Evolutionary conservation across 148 eudicot species (phyloP), one percentile per base, ranked within the genome.

Genomic region (Arbutus unedo): DNA sequence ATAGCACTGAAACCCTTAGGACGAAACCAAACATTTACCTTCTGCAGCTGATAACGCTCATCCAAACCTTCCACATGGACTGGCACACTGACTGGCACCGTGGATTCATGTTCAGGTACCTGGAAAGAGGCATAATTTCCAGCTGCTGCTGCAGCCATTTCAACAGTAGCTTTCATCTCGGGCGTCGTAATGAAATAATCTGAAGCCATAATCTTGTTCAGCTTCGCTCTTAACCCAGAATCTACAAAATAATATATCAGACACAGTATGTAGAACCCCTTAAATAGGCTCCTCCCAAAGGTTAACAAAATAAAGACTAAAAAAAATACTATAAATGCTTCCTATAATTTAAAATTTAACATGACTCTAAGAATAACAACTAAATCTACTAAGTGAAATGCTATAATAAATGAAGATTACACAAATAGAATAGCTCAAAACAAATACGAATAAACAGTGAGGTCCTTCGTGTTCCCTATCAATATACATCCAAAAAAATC

Each of bases 141-240:
- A 76, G 87, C 96, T 53, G 89, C 92, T 41, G 98, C 99, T 4
- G 92, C 94, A 0, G 91, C 96, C 89, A 93, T 90, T 76, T 95
- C 96, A 82, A 88, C 95, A 2, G 98, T 88, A 31, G 88, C 91
- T 82, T 84, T 91, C 87, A 94, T 91, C 81, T 92, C 92, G 5
- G 97, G 98, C 6, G 93, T 84, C 0, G 90, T 90, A 2, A 94
- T 94, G 78, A 89, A 90, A 84, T 93, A 96, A 31, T 92, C 92
- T 4, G 94, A 96, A 51, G 91, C 91, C 90, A 92, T 90, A 53
- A 96, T 94, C 90, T 93, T 94, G 56, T 90, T 85, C 75, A 96
- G 86, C 89, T 93, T 96, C 84, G 89, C 93, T 67, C 89, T 90
- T 88, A 96, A 84, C 1, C 86, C 91, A 80, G 93, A 91, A 89